Percentiles rank a stretch among this genome's conserved stretches.
These are phyloP conservation scores for Chlamydomonas schloesseri DNA, from an alignment of 139 green algal genomes.

Conservation along the genomic window DNA sequence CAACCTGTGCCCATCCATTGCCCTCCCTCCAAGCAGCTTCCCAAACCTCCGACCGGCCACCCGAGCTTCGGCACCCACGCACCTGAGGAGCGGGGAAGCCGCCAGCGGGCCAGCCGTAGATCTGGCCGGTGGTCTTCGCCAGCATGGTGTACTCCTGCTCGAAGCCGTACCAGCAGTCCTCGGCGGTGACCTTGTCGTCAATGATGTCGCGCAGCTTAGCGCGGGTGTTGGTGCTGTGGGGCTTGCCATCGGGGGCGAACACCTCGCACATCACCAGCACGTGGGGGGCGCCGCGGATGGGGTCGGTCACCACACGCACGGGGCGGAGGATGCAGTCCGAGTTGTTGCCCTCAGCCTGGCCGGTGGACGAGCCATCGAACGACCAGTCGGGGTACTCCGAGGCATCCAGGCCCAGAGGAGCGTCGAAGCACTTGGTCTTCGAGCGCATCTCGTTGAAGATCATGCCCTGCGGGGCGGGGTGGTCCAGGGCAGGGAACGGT, in stretches of 20 bases:
- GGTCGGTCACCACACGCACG: constrained; percentile 84
- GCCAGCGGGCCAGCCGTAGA: constrained; percentile 85
- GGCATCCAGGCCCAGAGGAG: constrained; percentile 75
- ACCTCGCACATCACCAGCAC: constrained; percentile 95
- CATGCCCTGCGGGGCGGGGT: constrained; percentile 67
- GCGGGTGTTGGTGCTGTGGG: constrained; percentile 91
- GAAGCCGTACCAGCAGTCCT: constrained; percentile 86
- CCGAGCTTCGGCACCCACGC: no score
- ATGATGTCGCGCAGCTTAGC: constrained; percentile 82
- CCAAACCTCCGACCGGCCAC: no score
- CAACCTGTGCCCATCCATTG: no score
- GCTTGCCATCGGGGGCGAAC: constrained; percentile 76
- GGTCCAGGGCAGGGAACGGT: neutral
- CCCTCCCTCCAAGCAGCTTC: no score
- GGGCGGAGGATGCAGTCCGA: constrained; percentile 94
- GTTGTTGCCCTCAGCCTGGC: constrained; percentile 92
- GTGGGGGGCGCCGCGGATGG: constrained; percentile 90
- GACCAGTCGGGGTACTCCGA: constrained; percentile 91
- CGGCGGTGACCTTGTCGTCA: constrained; percentile 66
- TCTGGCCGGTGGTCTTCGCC: constrained; percentile 55
- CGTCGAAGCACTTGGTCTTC: constrained; percentile 93
- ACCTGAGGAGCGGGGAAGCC: constrained; percentile 88
- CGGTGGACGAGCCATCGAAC: constrained; percentile 86
- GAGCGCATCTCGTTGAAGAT: constrained; percentile 95
- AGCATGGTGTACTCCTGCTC: constrained; percentile 96